Evolutionary conservation across 1,284 basidiomycete genomes (phyloP).

Genomic region (Boletus sp.): DNA sequence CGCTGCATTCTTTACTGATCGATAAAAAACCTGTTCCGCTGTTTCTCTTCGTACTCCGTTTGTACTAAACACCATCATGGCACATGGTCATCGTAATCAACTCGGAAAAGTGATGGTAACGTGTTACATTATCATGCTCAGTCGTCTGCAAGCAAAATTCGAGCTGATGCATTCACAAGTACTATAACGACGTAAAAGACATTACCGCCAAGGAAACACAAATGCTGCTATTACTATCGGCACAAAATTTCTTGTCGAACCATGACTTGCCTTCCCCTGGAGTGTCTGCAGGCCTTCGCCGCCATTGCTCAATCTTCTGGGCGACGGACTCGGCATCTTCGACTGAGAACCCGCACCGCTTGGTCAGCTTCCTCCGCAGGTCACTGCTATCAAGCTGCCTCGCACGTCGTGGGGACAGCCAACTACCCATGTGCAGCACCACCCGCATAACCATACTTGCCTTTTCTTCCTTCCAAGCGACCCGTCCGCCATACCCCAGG

Average conservation of each 20-base stretch:
- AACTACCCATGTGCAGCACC: slow-evolving; percentile 26
- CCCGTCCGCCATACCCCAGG: slow-evolving; percentile 17
- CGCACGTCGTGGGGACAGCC: slow-evolving; percentile 18
- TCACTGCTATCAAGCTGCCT: slow-evolving; percentile 10
- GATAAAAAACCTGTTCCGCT: too few relatives aligned
- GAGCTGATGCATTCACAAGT: too few relatives aligned
- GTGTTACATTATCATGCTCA: too few relatives aligned
- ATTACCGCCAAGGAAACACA: slow-evolving; percentile 17
- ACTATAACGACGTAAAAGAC: slow-evolving; percentile 5
- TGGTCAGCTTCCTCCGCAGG: slow-evolving; percentile 23
- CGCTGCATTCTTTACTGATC: too few relatives aligned
- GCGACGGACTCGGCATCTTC: slow-evolving; percentile 22
- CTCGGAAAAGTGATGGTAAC: too few relatives aligned
- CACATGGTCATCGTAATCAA: too few relatives aligned
- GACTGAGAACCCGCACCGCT: slow-evolving; percentile 24
- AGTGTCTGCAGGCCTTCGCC: slow-evolving; percentile 4
- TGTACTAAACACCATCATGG: too few relatives aligned
- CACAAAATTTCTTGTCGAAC: slow-evolving; percentile 22
- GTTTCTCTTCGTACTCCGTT: too few relatives aligned
- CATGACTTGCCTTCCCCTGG: slow-evolving; percentile 16
- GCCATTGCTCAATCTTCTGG: slow-evolving; percentile 20
- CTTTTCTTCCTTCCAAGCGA: slow-evolving; percentile 27
- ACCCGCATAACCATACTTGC: slow-evolving; percentile 28
- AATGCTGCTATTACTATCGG: slow-evolving; percentile 8
- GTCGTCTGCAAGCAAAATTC: too few relatives aligned